Conservation (phyloP, 2,329 filamentous ascomycete species). For the Hypoxylon sp. region DNA sequence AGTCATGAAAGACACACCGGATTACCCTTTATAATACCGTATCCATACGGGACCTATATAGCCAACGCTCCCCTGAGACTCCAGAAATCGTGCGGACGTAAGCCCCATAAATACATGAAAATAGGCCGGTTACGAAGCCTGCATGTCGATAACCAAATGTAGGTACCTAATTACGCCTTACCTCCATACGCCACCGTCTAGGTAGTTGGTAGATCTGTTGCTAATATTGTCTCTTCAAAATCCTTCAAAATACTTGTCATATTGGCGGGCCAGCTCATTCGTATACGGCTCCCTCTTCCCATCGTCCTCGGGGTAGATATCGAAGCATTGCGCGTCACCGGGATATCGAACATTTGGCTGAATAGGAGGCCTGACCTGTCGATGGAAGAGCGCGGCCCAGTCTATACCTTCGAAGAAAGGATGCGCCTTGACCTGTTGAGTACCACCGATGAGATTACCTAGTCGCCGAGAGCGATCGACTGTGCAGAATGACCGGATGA, state of each 20-base stretch:
- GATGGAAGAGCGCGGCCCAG: constrained; percentile 80
- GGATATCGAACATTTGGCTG: constrained; percentile 80
- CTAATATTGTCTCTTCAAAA: constrained; percentile 65
- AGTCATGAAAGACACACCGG: constrained; percentile 16
- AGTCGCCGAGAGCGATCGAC: constrained; percentile 83
- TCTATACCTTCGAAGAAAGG: constrained; percentile 80
- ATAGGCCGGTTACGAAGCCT: neutral
- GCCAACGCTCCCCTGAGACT: constrained; percentile 28
- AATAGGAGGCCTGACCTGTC: constrained; percentile 77
- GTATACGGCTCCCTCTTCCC: constrained; percentile 76
- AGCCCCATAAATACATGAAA: constrained; percentile 32
- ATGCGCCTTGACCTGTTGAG: constrained; percentile 79
- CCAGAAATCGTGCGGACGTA: constrained; percentile 26
- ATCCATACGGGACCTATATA: constrained; percentile 32
- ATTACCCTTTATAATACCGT: constrained; percentile 29
- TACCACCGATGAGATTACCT: constrained; percentile 83
- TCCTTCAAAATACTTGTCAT: constrained; percentile 79
- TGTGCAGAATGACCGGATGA: constrained; percentile 83
- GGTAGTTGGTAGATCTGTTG: constrained; percentile 20
- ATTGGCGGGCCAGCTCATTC: constrained; percentile 76
- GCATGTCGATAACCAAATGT: constrained; percentile 15
- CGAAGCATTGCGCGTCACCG: constrained; percentile 85
- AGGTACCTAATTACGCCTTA: constrained; percentile 16
- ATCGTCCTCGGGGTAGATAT: constrained; percentile 84
- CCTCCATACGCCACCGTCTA: constrained; percentile 19